Conservation (phyloP, 2,329 filamentous ascomycete genomes). For the Penicillium sp. region DNA sequence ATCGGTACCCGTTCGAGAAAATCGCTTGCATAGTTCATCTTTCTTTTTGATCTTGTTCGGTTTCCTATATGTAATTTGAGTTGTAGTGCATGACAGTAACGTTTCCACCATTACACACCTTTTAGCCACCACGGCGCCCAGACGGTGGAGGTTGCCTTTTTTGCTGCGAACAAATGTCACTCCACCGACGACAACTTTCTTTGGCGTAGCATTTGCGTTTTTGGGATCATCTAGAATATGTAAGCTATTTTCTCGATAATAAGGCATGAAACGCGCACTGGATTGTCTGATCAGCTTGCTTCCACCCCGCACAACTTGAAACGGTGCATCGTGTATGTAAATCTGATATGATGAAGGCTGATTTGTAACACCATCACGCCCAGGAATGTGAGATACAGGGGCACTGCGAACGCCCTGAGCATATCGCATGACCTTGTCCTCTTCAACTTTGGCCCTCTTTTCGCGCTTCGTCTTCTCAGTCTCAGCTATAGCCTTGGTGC, state of each 20-base stretch:
- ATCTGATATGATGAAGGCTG: conserved; percentile 57
- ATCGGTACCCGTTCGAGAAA: conserved; percentile 52
- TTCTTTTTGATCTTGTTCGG: conserved; percentile 61
- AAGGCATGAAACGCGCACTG: conserved; percentile 50
- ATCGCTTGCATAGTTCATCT: conserved; percentile 67
- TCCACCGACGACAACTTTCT: conserved; percentile 66
- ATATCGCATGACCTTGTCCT: conserved; percentile 38
- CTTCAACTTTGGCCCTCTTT: conserved; percentile 58
- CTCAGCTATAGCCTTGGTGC: conserved; percentile 68
- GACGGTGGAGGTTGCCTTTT: conserved; percentile 78
- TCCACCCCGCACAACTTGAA: conserved; percentile 69
- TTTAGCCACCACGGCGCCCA: conserved; percentile 69
- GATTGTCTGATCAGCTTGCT: conserved; percentile 74
- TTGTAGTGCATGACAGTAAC: conserved; percentile 9
- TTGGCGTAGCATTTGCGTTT: conserved; percentile 66
- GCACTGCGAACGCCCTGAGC: conserved; percentile 29
- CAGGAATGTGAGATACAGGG: conserved; percentile 14
- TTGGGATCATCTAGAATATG: conserved; percentile 52
- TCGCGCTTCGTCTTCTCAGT: conserved; percentile 47
- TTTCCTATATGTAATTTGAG: conserved; percentile 26
- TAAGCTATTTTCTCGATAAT: conserved; percentile 42
- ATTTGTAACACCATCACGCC: conserved; percentile 23
- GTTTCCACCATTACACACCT: conserved; percentile 55
- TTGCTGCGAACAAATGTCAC: conserved; percentile 83
- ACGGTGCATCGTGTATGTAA: conserved; percentile 66